These are phyloP conservation scores for Talaromyces wortmannii DNA, from an alignment of 495 filamentous ascomycete genomes.

Conservation along the genomic window DNA sequence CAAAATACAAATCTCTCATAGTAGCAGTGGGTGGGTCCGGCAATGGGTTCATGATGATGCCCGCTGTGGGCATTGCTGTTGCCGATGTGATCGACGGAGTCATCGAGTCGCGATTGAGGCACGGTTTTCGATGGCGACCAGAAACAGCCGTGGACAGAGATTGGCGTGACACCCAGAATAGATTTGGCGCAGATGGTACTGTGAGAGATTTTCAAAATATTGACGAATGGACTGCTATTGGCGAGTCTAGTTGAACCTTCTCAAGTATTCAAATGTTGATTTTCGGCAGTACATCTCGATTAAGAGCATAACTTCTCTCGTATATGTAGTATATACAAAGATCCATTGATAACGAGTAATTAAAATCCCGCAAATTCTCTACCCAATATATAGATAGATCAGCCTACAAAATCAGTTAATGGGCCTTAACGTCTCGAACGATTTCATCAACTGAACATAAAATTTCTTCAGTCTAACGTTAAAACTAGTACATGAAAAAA, in stretches of 20 bases:
- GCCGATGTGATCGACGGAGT: slow-evolving; percentile 36
- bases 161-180: slow-evolving; percentile 42
- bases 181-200: slow-evolving; percentile 33
- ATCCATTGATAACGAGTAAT: too few relatives aligned
- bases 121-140: slow-evolving; percentile 44
- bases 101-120: slow-evolving; percentile 20
- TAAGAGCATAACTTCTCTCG: too few relatives aligned
- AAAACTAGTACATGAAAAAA: too few relatives aligned
- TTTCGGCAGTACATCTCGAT: too few relatives aligned
- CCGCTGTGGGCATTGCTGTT: slow-evolving; percentile 38
- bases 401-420: too few relatives aligned
- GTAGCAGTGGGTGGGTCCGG: slow-evolving; percentile 42
- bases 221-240: slow-evolving; percentile 27
- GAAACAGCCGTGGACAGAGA: slow-evolving; percentile 37
- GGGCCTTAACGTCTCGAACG: too few relatives aligned
- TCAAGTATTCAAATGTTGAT: too few relatives aligned
- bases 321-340: too few relatives aligned
- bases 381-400: too few relatives aligned
- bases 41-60: slow-evolving; percentile 44
- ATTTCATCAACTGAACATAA: too few relatives aligned
- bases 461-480: too few relatives aligned
- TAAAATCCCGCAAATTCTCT: too few relatives aligned
- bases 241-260: neutral
- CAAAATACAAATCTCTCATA: slow-evolving; percentile 32
- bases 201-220: slow-evolving; percentile 44